Evolutionary conservation across 495 filamentous ascomycete species (phyloP).

Genomic region (Daldinia grandis): DNA sequence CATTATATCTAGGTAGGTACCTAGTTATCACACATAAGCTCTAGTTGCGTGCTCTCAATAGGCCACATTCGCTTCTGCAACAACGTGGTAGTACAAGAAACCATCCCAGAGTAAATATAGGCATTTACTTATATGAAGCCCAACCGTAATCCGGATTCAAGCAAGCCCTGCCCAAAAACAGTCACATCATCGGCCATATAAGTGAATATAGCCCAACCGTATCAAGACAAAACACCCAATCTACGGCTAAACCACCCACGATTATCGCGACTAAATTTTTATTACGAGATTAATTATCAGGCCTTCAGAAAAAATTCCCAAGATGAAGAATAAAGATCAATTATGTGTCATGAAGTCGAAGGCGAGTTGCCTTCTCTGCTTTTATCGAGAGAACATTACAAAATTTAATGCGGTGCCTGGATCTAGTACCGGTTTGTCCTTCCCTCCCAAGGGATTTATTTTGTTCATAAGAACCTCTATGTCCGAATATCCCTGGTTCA

Average conservation of each 20-base stretch:
- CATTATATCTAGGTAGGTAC: no score
- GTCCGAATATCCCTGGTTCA: constrained; percentile 24
- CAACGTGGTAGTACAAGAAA: no score
- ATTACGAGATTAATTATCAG: background rate
- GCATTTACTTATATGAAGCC: no score
- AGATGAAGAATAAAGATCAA: constrained; percentile 6
- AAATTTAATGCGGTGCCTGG: constrained; percentile 21
- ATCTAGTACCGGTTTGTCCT: constrained; percentile 26
- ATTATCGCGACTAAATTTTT: background rate
- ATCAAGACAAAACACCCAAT: no score
- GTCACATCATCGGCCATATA: background rate
- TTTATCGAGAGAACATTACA: constrained; percentile 31
- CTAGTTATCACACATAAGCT: no score
- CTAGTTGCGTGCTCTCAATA: no score
- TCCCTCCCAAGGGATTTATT: constrained; percentile 16
- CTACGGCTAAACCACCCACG: background rate
- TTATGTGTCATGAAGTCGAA: constrained; percentile 36
- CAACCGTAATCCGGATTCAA: no score
- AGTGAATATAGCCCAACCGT: no score
- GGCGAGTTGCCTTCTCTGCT: constrained; percentile 24
- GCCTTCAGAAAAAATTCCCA: no score
- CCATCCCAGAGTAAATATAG: no score
- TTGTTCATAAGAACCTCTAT: constrained; percentile 33
- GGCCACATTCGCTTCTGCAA: no score
- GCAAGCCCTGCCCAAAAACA: no score